Evolutionary conservation across 345 rosid species (phyloP).

Genomic region (Psidium friedrichsthalianum): DNA sequence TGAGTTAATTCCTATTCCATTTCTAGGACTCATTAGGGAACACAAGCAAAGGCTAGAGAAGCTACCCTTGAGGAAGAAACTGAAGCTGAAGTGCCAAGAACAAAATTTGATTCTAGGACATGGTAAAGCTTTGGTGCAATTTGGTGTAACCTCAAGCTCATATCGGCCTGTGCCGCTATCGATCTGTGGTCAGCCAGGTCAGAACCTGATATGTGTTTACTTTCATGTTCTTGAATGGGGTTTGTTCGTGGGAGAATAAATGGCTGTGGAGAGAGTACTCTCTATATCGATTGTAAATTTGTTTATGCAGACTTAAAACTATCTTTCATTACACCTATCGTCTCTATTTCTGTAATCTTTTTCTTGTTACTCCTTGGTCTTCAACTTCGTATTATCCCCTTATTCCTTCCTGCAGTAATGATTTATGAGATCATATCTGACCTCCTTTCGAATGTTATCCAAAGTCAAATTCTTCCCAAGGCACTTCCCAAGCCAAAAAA

Average conservation of each 20-base stretch:
- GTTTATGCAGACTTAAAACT: too few species aligned
- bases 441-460: too few species aligned
- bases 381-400: too few species aligned
- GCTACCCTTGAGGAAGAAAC: constrained; percentile 70
- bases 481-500: too few species aligned
- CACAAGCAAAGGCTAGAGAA: constrained; percentile 50
- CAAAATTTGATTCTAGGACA: constrained; percentile 35
- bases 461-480: too few species aligned
- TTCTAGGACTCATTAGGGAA: constrained; percentile 42
- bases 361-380: too few species aligned
- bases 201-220: neutral
- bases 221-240: neutral
- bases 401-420: too few species aligned
- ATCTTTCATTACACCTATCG: too few species aligned
- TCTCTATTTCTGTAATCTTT: too few species aligned
- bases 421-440: too few species aligned
- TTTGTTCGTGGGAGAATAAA: neutral
- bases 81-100: constrained; percentile 84
- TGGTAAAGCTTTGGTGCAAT: constrained; percentile 36
- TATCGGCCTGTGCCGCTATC: constrained; percentile 27
- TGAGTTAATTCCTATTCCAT: neutral
- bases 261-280: neutral
- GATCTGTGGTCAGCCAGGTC: constrained; percentile 32
- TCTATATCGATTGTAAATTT: too few species aligned
- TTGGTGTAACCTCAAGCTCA: constrained; percentile 30